Evolutionary conservation across 2,329 filamentous ascomycete species (phyloP), one percentile per base, ranked within the genome.

Genomic region (Sclerotinia sclerotiorum): DNA sequence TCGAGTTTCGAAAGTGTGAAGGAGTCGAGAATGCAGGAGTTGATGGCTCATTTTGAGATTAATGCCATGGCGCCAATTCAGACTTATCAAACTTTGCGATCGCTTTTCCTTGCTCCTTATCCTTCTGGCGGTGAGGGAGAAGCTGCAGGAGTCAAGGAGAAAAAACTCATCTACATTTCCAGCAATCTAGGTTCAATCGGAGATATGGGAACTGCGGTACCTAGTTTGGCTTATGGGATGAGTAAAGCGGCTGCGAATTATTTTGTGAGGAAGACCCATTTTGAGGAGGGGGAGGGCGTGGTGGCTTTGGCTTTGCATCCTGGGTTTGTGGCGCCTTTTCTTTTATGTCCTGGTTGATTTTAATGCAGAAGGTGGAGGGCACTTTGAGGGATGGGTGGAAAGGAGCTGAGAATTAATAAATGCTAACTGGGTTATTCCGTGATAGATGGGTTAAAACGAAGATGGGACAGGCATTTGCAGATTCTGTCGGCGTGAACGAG

Each of bases 41-140:
- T 85, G 39, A 51, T 70, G 4, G 71, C 72, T 0, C 77, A 81
- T 71, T 74, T 84, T 56, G 74, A 80, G 0, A 71, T 81, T 62
- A 86, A 87, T 72, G 75, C 82, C 0, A 73, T 80, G n/a, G 81
- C 80, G 2, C 76, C 81, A 1, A 69, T 84, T 0, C 63, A 72
- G 7, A 76, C 84, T 0, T 84, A 81, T 75, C 82, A 84, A 69
- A 80, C 81, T 0, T 77, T 79, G 5, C 74, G 77, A 10, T 76
- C 77, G 0, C 72, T 85, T 3, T 72, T 85, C 56, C 69, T 75
- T 15, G 2, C 13, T 61, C 57, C 27, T 7, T 24, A 15, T n/a
- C n/a, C n/a, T 54, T 10, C 5, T 49, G 10, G 42, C 5, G 6
- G 6, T 10, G 46, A 48, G 17, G 44, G 44, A 17, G 19, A 29